These are phyloP conservation scores for Tricholoma matsutake DNA, from an alignment of 768 basidiomycete species.

Conservation along the genomic window DNA sequence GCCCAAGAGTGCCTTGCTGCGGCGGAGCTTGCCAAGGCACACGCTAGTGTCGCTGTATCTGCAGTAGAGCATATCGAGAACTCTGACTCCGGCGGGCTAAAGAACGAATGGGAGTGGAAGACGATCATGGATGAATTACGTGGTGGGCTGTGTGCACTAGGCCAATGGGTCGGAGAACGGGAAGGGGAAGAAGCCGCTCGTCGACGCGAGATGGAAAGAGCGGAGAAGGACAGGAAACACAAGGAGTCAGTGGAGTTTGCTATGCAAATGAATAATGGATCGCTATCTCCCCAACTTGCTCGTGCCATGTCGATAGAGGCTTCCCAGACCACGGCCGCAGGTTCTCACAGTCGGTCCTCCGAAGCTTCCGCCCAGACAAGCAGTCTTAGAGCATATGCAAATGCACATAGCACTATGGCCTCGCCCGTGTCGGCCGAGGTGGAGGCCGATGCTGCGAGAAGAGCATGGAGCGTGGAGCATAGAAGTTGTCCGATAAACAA, in stretches of 20 bases:
- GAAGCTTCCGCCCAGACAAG: not conserved
- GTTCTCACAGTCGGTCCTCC: not conserved
- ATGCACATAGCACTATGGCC: not conserved
- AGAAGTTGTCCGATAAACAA: conserved; percentile 8
- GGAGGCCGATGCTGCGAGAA: conserved; percentile 17
- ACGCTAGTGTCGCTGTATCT: conserved; percentile 21
- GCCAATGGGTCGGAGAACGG: conserved; percentile 15
- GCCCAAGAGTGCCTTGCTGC: conserved; percentile 23
- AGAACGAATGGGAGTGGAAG: conserved; percentile 13
- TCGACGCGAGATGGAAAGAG: conserved; percentile 13
- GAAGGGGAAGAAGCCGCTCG: conserved; percentile 15
- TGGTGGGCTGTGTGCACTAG: conserved; percentile 15
- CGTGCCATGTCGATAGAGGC: conserved; percentile 1
- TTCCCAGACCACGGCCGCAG: not conserved
- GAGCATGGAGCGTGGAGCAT: conserved; percentile 20
- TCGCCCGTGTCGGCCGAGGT: conserved; percentile 7
- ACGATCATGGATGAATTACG: conserved; percentile 8
- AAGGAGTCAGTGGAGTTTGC: conserved; percentile 4
- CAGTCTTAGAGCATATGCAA: not conserved
- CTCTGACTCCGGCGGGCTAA: not conserved
- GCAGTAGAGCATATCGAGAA: conserved; percentile 17
- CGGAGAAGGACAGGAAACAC: conserved; percentile 8
- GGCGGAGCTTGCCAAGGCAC: conserved; percentile 21
- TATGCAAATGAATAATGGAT: not conserved
- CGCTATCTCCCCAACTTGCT: not conserved